Evolutionary conservation across 108 stramenopile species (phyloP), one percentile per base, ranked within the genome.

Genomic region (Skeletonema marinoi): DNA sequence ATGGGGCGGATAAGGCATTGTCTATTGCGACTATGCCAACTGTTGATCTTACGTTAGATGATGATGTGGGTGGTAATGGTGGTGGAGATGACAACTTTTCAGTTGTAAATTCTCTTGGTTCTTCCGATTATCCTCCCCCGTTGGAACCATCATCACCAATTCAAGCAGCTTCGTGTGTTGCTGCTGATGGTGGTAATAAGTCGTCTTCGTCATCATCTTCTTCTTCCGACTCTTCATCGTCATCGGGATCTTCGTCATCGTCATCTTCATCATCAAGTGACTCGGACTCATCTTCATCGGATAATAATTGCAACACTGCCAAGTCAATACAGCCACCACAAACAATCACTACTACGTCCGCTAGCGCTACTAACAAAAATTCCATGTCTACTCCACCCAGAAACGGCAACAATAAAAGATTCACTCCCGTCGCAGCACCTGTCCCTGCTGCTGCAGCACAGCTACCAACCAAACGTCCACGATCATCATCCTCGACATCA

Each of bases 211-310:
- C 50, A 0, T 66, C 68, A 21, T 60, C 33, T 38, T 76, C 75
- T 29, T 74, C 73, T 1, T 70, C 74, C 14, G 66, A 70, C 65
- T 71, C 67, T 7, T 60, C 66, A 30, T 75, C 75, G 1, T 39
- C 54, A 25, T 56, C 21, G 54, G 54, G 32, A 38, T 61, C 66
- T 19, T n/a, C 41, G 12, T 7, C 30, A 4, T 8, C 50, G 1
- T 68, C 68, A 7, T 60, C 36, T 32, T 77, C 75, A 29, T 74
- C 73, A 3, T 70, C 74, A 16, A 44, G 66, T 63, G 66, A 70
- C 65, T 71, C 67, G 54, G 54, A 29, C 32, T 68, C 66, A 29
- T 56, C 54, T 21, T 56, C 7, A 56, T 59, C 67, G 2, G 8
- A 60, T 29, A 32, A 32, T 36, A n/a, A 50, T 13, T 32, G 5